phyloP scores from a whole-genome alignment of 2,329 filamentous ascomycete species.

The Fusarium protoensiforme region DNA sequence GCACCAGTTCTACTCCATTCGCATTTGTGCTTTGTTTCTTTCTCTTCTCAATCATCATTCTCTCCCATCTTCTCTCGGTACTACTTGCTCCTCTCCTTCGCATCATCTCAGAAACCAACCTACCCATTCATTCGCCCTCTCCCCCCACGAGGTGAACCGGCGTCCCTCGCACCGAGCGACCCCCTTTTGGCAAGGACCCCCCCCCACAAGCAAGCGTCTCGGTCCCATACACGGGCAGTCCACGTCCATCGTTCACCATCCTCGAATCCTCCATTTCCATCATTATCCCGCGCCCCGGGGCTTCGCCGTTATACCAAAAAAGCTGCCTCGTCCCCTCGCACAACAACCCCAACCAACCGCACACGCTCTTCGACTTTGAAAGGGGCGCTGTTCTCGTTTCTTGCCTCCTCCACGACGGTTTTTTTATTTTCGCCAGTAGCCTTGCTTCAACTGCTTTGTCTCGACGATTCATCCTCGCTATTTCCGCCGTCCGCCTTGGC shows the following conservation, averaged over 20 bases:
- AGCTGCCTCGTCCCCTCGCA: constrained; percentile 23
- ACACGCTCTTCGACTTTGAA: constrained; percentile 17
- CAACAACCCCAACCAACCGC: neutral
- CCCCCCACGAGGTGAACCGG: constrained; percentile 41
- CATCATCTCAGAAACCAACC: constrained; percentile 2
- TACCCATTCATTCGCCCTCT: constrained; percentile 19
- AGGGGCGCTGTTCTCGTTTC: constrained; percentile 31
- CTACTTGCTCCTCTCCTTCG: neutral
- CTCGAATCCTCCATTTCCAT: constrained; percentile 43
- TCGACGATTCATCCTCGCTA: constrained; percentile 31
- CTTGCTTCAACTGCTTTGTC: constrained; percentile 18
- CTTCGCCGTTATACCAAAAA: constrained; percentile 36
- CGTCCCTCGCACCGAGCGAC: constrained; percentile 45
- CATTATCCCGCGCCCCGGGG: constrained; percentile 41
- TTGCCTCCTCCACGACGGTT: constrained; percentile 30
- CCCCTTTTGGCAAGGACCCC: constrained; percentile 45
- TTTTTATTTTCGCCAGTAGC: constrained; percentile 20
- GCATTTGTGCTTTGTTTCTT: constrained; percentile 30
- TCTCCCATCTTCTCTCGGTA: constrained; percentile 20
- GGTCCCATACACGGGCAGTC: constrained; percentile 39
- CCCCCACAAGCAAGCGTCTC: constrained; percentile 39
- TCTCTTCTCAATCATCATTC: constrained; percentile 32
- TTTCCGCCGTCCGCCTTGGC: constrained; percentile 34
- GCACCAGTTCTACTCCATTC: constrained; percentile 31
- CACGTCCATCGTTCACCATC: constrained; percentile 28